A percentile compares a stretch with the other conserved stretches of the same genome.
These are phyloP conservation scores for Kwoniella sp. DNA, from an alignment of 768 basidiomycete species.

Conservation along the genomic window DNA sequence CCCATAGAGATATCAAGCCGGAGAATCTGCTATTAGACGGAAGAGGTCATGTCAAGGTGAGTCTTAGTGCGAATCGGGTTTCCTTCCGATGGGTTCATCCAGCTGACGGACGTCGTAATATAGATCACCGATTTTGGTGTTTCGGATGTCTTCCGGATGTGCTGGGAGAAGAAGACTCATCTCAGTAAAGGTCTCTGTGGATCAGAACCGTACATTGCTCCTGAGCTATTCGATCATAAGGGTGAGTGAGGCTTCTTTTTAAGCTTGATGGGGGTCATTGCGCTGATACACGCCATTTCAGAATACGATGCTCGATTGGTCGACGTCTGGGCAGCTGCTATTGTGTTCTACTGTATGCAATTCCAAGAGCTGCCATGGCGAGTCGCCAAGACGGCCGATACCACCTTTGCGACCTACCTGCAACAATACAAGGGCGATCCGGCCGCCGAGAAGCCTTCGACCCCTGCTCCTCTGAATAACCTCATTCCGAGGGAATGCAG, in stretches of 20 bases:
- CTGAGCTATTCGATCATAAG: slow-evolving; percentile 94
- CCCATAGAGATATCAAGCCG: slow-evolving; percentile 96
- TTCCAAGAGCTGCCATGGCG: slow-evolving; percentile 99
- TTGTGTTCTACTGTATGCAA: slow-evolving; percentile 96
- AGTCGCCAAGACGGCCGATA: slow-evolving; percentile 80
- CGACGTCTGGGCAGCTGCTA: slow-evolving; percentile 95
- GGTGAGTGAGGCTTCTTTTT: slow-evolving; percentile 65
- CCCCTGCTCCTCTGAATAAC: slow-evolving; percentile 74
- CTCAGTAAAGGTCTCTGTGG: slow-evolving; percentile 97
- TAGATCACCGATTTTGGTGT: slow-evolving; percentile 98
- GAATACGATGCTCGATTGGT: slow-evolving; percentile 97
- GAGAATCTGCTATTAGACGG: slow-evolving; percentile 96
- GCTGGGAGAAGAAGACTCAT: slow-evolving; percentile 96
- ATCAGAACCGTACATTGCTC: slow-evolving; percentile 97
- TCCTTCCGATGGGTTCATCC: too few relatives aligned
- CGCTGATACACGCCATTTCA: slow-evolving; percentile 51
- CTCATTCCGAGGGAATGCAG: slow-evolving; percentile 83
- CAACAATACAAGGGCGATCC: slow-evolving; percentile 54
- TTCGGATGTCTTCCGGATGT: slow-evolving; percentile 96
- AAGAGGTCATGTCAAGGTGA: slow-evolving; percentile 87
- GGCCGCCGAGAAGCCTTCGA: slow-evolving; percentile 61
- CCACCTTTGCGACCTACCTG: slow-evolving; percentile 77
- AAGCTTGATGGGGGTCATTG: not conserved
- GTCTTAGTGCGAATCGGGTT: too few relatives aligned
- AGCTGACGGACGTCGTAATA: not conserved